Conservation (phyloP, 106 monocot genomes). For the Platanthera zijinensis region DNA sequence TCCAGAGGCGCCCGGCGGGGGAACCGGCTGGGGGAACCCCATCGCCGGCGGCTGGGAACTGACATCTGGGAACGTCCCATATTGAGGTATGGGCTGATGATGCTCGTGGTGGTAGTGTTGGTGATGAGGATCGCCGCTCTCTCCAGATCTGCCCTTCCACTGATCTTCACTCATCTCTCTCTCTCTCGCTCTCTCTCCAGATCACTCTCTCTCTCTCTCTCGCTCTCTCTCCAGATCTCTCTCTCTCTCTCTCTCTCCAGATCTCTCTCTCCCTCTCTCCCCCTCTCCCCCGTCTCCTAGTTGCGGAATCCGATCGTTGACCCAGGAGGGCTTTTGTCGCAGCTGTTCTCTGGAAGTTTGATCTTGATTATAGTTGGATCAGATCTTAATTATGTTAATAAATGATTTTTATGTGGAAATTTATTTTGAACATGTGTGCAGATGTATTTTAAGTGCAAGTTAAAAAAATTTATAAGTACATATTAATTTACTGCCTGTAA, state of each 20-base stretch:
- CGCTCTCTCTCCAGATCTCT: too few relatives aligned
- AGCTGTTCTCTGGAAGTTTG: too few relatives aligned
- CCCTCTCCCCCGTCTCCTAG: neutral
- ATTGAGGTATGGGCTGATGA: neutral
- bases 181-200: neutral
- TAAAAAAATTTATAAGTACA: too few relatives aligned
- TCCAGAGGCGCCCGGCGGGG: conserved; percentile 26
- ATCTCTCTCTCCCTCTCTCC: neutral
- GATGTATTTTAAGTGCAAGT: too few relatives aligned
- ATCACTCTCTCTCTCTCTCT: conserved; percentile 7
- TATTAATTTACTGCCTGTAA: too few relatives aligned
- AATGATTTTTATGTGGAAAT: too few relatives aligned
- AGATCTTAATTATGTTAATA: too few relatives aligned
- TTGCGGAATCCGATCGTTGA: neutral
- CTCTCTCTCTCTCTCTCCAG: neutral
- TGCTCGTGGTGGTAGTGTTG: neutral
- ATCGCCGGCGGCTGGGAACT: conserved; percentile 19
- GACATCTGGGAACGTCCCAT: neutral
- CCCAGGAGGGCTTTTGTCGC: neutral
- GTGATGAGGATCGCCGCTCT: neutral
- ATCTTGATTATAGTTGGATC: too few relatives aligned
- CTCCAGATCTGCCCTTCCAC: neutral
- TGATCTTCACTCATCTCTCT: conserved; percentile 9
- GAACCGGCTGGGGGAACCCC: conserved; percentile 47
- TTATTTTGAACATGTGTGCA: too few relatives aligned